These are phyloP conservation scores for Globisporangium polare DNA, from an alignment of 352 stramenopile species.

Conservation along the genomic window DNA sequence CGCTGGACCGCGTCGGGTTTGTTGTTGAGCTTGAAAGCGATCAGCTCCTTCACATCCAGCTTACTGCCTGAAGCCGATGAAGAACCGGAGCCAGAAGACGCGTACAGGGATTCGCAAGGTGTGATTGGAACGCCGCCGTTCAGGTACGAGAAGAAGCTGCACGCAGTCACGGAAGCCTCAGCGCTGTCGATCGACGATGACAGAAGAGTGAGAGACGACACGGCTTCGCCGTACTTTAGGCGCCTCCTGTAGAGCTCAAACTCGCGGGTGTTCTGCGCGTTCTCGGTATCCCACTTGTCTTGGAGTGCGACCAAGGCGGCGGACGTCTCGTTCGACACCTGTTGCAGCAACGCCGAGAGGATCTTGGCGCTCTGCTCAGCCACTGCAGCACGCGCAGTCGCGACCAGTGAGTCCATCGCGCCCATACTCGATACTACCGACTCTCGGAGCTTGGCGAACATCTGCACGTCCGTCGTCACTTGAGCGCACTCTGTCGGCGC, in stretches of 20 bases:
- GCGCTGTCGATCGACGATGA: neutral
- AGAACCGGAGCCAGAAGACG: neutral
- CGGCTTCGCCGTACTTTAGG: neutral
- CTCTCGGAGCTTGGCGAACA: neutral
- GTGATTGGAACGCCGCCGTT: neutral
- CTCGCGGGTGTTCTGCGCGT: neutral
- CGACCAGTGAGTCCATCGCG: neutral
- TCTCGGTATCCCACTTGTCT: neutral
- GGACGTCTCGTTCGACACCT: slow-evolving; percentile 3
- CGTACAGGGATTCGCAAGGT: neutral
- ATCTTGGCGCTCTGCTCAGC: slow-evolving; percentile 4
- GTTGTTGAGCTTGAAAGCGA: slow-evolving; percentile 4
- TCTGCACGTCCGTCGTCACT: neutral
- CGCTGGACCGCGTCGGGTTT: slow-evolving; percentile 1
- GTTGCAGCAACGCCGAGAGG: neutral
- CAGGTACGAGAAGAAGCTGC: neutral
- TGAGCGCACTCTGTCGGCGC: neutral
- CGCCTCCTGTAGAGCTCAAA: neutral
- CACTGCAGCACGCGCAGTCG: neutral
- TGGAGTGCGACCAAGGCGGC: neutral
- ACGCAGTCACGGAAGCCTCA: neutral
- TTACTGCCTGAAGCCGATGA: neutral
- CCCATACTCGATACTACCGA: neutral
- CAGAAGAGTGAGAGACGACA: neutral
- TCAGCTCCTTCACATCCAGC: slow-evolving; percentile 1